Conservation (phyloP, 208 protist genomes). For the Herpetomonas samuelpessoai region DNA sequence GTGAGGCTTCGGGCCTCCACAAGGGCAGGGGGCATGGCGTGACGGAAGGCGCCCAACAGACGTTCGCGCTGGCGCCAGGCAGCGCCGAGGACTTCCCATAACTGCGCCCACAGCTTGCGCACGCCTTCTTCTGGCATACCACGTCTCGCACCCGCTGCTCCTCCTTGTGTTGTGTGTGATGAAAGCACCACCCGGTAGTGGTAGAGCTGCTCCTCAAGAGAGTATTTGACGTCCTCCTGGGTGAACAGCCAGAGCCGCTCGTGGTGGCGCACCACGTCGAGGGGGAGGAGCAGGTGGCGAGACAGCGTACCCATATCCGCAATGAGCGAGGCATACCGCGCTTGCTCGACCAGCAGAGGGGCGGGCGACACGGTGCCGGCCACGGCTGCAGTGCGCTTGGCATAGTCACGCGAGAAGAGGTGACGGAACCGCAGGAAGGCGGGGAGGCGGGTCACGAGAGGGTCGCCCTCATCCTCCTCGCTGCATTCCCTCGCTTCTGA, state of each 20-base stretch:
- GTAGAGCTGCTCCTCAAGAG: slow-evolving; percentile 40
- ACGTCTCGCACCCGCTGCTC: background rate
- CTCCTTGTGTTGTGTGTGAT: background rate
- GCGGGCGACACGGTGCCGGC: no score
- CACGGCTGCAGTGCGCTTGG: background rate
- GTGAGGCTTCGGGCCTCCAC: background rate
- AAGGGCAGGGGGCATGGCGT: slow-evolving; percentile 8
- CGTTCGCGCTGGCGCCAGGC: slow-evolving; percentile 70
- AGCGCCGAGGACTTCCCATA: slow-evolving; percentile 60
- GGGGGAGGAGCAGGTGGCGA: slow-evolving; percentile 40
- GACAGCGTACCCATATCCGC: slow-evolving; percentile 46
- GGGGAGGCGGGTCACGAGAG: no score
- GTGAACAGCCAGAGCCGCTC: slow-evolving; percentile 62
- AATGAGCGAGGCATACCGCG: slow-evolving; percentile 42
- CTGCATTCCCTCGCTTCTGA: no score
- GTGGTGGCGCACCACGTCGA: slow-evolving; percentile 49
- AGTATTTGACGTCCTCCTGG: slow-evolving; percentile 58
- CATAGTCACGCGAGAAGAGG: background rate
- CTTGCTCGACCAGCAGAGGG: slow-evolving; percentile 38
- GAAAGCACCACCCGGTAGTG: slow-evolving; percentile 35
- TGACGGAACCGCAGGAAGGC: background rate
- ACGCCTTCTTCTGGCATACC: slow-evolving; percentile 20
- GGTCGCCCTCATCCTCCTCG: no score
- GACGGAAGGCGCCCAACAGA: slow-evolving; percentile 40
- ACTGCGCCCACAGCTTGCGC: slow-evolving; percentile 42